These are phyloP conservation scores for Trametes cinnabarina DNA, from an alignment of 768 basidiomycete genomes.

Conservation along the genomic window DNA sequence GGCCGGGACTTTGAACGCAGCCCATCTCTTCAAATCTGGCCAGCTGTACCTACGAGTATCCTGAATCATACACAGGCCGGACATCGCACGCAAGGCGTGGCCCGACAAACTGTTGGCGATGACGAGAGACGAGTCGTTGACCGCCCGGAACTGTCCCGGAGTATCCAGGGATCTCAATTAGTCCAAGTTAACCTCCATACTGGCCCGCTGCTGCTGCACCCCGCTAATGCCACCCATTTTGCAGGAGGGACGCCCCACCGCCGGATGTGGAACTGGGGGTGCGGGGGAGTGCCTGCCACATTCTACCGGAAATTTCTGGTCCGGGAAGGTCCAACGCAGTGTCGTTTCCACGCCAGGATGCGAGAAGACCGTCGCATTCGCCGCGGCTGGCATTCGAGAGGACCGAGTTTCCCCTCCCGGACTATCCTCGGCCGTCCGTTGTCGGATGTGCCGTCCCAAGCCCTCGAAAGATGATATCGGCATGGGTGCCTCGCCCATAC, in stretches of 20 bases:
- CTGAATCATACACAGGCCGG: background rate
- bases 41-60: background rate
- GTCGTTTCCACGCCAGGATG: conserved; percentile 13
- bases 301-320: conserved; percentile 12
- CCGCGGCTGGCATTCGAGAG: conserved; percentile 9
- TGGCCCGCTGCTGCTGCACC: background rate
- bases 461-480: conserved; percentile 29
- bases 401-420: conserved; percentile 33
- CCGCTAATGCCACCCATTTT: background rate
- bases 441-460: conserved; percentile 38
- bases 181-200: conserved; percentile 7
- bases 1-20: background rate
- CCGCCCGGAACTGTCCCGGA: conserved; percentile 14
- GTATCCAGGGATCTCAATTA: conserved; percentile 13
- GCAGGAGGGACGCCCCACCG: background rate
- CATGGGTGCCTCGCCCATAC: conserved; percentile 15
- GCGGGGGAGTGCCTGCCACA: background rate
- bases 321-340: conserved; percentile 3
- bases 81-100: background rate
- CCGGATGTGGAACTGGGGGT: background rate
- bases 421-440: conserved; percentile 45
- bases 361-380: conserved; percentile 1
- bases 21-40: background rate
- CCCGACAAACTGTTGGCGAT: background rate
- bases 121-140: background rate